These are phyloP conservation scores for Cryptococcus sp. DNA, from an alignment of 1,284 basidiomycete species.

Conservation along the genomic window DNA sequence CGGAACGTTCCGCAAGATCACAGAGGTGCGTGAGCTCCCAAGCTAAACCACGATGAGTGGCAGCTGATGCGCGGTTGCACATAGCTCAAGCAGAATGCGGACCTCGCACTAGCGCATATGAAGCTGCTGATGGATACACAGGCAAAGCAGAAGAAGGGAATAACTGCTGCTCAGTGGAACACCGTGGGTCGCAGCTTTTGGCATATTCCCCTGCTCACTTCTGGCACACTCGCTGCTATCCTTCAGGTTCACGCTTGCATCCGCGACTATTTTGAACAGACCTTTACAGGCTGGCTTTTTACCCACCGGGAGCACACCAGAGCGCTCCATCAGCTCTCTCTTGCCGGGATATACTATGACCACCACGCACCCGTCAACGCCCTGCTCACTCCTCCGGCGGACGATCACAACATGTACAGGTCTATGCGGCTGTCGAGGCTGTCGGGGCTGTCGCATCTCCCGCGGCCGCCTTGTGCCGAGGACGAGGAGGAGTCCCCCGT, in stretches of 20 bases:
- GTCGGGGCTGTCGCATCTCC: neutral
- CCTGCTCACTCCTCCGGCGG: neutral
- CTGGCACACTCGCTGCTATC: no score
- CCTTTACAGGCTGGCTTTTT: neutral
- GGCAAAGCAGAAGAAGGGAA: neutral
- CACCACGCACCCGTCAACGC: neutral
- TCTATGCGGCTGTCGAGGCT: neutral
- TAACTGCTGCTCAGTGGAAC: no score
- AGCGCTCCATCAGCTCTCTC: neutral
- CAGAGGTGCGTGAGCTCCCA: neutral
- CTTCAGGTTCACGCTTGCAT: neutral
- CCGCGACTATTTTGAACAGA: conserved; percentile 1
- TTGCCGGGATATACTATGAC: neutral
- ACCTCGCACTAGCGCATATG: neutral
- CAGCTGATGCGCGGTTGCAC: neutral
- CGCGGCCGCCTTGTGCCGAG: neutral
- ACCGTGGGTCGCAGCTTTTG: no score
- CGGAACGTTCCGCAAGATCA: neutral
- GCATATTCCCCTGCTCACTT: no score
- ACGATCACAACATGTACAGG: neutral
- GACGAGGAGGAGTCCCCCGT: neutral
- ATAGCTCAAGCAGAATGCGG: neutral
- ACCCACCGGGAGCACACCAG: neutral
- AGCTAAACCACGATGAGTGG: neutral
- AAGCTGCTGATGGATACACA: neutral